Conservation (phyloP, 441 rosid genomes). For the Erodium moschatum region DNA sequence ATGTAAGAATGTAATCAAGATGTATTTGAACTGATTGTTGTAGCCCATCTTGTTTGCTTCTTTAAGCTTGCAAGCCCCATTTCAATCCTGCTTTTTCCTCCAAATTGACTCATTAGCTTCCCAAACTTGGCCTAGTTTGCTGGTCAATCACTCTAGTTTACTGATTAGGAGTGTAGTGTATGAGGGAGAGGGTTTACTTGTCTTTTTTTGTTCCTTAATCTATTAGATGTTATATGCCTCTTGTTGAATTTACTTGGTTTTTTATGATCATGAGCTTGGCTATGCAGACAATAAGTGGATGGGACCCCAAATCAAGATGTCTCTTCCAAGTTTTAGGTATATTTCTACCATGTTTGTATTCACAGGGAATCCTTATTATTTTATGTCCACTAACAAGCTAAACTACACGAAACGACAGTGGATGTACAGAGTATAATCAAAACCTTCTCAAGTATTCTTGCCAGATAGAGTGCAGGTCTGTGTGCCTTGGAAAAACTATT, state of each 20-base stretch:
- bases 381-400: slow-evolving; percentile 9
- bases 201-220: too few species aligned
- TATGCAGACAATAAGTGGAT: slow-evolving; percentile 37
- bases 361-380: background rate
- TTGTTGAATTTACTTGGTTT: slow-evolving; percentile 3
- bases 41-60: background rate
- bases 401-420: slow-evolving; percentile 47
- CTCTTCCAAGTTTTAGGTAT: slow-evolving; percentile 89
- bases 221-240: background rate
- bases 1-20: background rate
- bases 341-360: background rate
- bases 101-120: background rate
- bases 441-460: slow-evolving; percentile 79
- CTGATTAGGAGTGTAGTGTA: too few species aligned
- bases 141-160: too few species aligned
- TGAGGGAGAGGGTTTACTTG: too few species aligned
- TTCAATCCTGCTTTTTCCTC: background rate
- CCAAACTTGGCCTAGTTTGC: too few species aligned
- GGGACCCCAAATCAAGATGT: slow-evolving; percentile 65
- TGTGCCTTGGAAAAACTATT: background rate
- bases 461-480: slow-evolving; percentile 72
- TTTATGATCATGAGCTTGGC: slow-evolving; percentile 13
- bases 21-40: background rate
- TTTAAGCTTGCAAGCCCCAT: background rate
- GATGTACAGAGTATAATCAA: slow-evolving; percentile 52